Conservation (phyloP, 2,329 filamentous ascomycete species). For the Penicillium sp. region DNA sequence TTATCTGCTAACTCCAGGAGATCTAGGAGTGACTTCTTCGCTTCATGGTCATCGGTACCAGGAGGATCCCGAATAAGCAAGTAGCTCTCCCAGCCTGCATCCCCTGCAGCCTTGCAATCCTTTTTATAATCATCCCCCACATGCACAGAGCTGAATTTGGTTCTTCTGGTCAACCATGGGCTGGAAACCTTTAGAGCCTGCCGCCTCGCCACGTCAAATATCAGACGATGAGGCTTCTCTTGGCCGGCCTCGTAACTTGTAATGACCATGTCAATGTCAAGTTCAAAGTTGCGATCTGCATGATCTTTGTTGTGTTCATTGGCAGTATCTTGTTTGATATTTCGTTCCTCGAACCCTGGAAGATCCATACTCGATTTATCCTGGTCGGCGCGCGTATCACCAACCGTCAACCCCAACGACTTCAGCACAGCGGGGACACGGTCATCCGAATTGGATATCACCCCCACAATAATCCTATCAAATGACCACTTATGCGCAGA, state of each 20-base stretch:
- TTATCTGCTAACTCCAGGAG: neutral
- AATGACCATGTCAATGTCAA: constrained; percentile 45
- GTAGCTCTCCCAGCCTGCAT: constrained; percentile 41
- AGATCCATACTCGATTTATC: constrained; percentile 29
- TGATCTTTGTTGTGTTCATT: neutral
- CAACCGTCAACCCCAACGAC: constrained; percentile 40
- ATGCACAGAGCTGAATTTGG: constrained; percentile 36
- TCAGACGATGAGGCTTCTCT: constrained; percentile 43
- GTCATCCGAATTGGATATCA: constrained; percentile 50
- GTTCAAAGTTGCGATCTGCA: neutral
- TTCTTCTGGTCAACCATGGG: constrained; percentile 7
- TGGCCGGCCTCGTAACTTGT: constrained; percentile 48
- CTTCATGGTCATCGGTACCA: neutral
- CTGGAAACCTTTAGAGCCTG: constrained; percentile 26
- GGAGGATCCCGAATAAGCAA: constrained; percentile 26
- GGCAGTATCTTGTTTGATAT: neutral
- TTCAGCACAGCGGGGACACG: constrained; percentile 41
- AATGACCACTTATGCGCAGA: constrained; percentile 19
- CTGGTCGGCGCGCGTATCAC: constrained; percentile 33
- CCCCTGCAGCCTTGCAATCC: constrained; percentile 40
- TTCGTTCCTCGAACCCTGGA: constrained; percentile 24
- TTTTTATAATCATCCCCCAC: constrained; percentile 47
- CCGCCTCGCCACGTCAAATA: constrained; percentile 41
- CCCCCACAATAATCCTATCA: constrained; percentile 40
- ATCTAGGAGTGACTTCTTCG: neutral